phyloP scores from a whole-genome alignment of 2,329 filamentous ascomycete species.

The Aureobasidium leucospermi region DNA sequence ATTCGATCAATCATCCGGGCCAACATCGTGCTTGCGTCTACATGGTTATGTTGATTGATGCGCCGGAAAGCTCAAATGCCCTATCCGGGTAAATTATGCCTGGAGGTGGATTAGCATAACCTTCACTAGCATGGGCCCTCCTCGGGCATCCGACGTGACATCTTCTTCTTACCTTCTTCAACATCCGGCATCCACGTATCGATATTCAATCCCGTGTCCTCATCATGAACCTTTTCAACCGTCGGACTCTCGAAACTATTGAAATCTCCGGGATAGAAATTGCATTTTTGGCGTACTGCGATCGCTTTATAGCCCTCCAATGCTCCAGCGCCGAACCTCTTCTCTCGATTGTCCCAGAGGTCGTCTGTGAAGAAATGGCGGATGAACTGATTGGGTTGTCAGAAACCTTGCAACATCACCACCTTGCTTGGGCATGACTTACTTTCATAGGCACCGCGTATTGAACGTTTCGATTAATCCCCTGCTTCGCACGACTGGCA shows the following conservation, averaged over 20 bases:
- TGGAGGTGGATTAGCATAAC: too few species aligned
- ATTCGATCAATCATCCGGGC: too few species aligned
- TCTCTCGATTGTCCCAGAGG: not conserved
- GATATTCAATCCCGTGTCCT: not conserved
- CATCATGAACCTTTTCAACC: not conserved
- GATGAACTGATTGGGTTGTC: not conserved
- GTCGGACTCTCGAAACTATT: not conserved
- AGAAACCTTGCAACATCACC: not conserved
- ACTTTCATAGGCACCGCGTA: not conserved
- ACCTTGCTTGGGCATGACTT: not conserved
- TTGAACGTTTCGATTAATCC: not conserved
- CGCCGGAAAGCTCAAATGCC: too few species aligned
- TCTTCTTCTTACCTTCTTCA: not conserved
- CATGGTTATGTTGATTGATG: too few species aligned
- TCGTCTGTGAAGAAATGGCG: not conserved
- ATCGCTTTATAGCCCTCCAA: not conserved
- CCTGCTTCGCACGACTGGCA: not conserved
- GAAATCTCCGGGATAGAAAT: not conserved
- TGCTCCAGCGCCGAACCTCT: not conserved
- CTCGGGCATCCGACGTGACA: not conserved
- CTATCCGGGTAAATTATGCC: too few species aligned
- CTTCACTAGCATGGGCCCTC: too few species aligned
- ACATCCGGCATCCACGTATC: not conserved
- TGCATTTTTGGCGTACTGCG: not conserved
- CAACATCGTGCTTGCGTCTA: too few species aligned